Evolutionary conservation across 1,139 yeast genomes (phyloP), one percentile per base, ranked within the genome.

Genomic region (Arxiozyma bovina): DNA sequence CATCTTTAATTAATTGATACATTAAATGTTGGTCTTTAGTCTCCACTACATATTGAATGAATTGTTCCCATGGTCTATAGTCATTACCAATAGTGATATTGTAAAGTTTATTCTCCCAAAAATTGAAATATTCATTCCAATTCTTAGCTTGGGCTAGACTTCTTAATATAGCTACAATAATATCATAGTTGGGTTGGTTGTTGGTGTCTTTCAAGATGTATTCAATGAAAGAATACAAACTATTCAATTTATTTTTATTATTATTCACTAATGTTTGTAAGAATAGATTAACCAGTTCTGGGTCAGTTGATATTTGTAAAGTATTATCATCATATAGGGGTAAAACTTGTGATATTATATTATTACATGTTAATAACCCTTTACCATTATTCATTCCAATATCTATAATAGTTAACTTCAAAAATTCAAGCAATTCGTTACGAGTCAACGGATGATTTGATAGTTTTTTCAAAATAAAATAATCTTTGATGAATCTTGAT

Each of bases 1-100:
- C 68, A n/a, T 63, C 60, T n/a, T 57, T 54, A 4, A 66, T 50
- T 6, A 64, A 45, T 22, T 56, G 53, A 18, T 54, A 53, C 53
- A 60, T 56, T 17, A 61, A 38, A 20, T 45, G 42, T 11, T 27
- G 15, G 45, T 64, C 61, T 11, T 53, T 51, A 2, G 62, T 57
- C 17, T 60, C 56, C 2, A 57, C 57, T 1, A 65, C 38, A 21
- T 57, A 41, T 27, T 59, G 50, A 27, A 66, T 42, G n/a, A 63
- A 60, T 8, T 58, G 53, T 6, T 50, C 45, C 70, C 70, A 66
- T 2, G 68, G 69, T 30, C 67, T 60, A 21, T 50, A 50, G 46
- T 65, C 68, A 21, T 52, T 56, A 4, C 57, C 58, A 18, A 57
- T 58, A 8, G 42, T 46, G 25, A 54, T 34, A 30, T 45, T 52